Evolutionary conservation across 2,329 filamentous ascomycete genomes (phyloP), one percentile per base, ranked within the genome.

Genomic region (Coleophoma crateriformis): DNA sequence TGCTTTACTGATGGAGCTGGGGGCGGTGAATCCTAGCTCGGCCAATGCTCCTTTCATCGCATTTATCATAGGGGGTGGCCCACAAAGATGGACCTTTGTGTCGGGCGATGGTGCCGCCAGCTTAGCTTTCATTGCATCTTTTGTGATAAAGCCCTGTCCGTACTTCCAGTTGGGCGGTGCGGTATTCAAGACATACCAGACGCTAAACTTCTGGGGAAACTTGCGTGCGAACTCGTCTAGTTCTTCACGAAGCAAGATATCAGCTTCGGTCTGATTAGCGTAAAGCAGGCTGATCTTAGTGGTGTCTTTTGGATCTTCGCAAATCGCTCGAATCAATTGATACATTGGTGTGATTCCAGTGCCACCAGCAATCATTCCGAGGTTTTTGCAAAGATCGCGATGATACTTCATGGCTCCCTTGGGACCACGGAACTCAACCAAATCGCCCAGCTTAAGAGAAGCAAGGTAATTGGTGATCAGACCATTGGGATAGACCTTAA

Each of bases 241-340:
- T 58, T 84, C 71, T 1, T 70, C 54, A 0, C 78, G 68, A 14
- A 85, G 64, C 7, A 86, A 61, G 48, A 86, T 85, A 54, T 85
- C 82, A 2, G 69, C 70, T 55, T 82, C 79, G 0, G 70, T 71
- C 1, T 74, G 69, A 63, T 82, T 85, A 32, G 78, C 82, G 52
- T 82, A 84, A 32, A 85, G 63, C 4, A 85, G 66, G 41, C 68
- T 76, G 39, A 84, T 63, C 54, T 78, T 64, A 0, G 82, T 85
- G 1, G 68, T 70, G 53, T 85, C 82, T 7, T 64, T 66, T n/a
- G 74, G 68, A 48, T 84, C 76, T 58, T 84, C 80, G 58, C 79
- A 82, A 49, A 85, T 81, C 40, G 79, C 79, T 4, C 80, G 75
- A 58, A 85, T 82, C 7, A 85, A 64, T 59, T 85, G 81, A 61